Evolutionary conservation across 108 stramenopile genomes (phyloP).

Genomic region (Skeletonema tropicum): DNA sequence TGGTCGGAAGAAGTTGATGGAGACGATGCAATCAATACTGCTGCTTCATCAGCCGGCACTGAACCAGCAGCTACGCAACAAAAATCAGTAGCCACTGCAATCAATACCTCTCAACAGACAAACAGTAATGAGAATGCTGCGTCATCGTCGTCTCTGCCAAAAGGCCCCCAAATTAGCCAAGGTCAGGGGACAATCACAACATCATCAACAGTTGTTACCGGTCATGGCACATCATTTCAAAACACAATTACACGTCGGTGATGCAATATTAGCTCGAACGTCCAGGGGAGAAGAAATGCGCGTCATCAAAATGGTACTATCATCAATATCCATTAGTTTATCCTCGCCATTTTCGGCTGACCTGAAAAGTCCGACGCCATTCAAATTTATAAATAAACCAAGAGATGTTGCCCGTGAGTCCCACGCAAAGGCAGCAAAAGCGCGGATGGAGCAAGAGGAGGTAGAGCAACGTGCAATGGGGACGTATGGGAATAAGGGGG

Average conservation of each 20-base stretch:
- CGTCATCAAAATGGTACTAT: constrained; percentile 80
- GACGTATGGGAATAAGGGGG: constrained; percentile 55
- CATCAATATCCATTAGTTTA: constrained; percentile 60
- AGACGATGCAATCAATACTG: neutral
- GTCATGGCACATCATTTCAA: constrained; percentile 69
- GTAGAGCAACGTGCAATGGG: constrained; percentile 66
- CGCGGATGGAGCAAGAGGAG: constrained; percentile 47
- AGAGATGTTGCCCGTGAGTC: constrained; percentile 49
- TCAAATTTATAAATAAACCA: constrained; percentile 72
- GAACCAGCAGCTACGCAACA: neutral
- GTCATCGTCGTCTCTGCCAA: neutral
- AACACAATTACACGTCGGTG: constrained; percentile 64
- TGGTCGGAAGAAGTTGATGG: neutral
- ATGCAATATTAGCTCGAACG: constrained; percentile 59
- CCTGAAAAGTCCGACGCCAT: constrained; percentile 57
- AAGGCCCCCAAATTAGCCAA: constrained; percentile 43
- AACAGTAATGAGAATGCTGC: neutral
- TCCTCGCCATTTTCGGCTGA: constrained; percentile 66
- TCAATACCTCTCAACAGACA: neutral
- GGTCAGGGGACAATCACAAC: constrained; percentile 78
- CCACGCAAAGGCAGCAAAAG: constrained; percentile 34
- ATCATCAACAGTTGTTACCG: constrained; percentile 78
- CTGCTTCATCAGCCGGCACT: neutral
- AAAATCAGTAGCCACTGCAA: neutral
- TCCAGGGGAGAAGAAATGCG: constrained; percentile 66